Base-by-base conservation (phyloP, 2,329 filamentous ascomycete genomes). In the Ceratocystiopsis sp. region DNA sequence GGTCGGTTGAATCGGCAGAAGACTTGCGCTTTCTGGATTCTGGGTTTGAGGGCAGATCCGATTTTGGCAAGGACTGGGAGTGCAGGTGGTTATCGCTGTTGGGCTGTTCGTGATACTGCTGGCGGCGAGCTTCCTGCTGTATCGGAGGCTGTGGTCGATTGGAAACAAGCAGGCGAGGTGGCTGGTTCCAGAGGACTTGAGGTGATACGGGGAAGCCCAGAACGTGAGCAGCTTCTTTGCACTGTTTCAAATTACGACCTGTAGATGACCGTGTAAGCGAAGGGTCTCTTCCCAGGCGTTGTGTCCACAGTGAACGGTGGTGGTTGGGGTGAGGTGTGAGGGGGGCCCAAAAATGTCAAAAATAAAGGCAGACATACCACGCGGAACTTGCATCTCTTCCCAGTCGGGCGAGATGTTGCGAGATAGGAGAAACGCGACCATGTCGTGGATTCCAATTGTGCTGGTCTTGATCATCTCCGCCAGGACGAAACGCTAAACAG, bases 381-480 rank as follows among this genome's bases (percentile, higher is more conserved):
- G 47, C 25, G 59, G 59, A 37, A 60, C 48, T 45, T 59, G 57
- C 57, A 61, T 61, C 18, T 52, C 49, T 35, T 54, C 43, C 59
- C 58, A 61, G 47, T 60, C 51, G 33, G 59, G 56, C 37, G 53
- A 46, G 16, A 60, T 50, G 12, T 49, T 50, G 39, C 52, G 51
- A 21, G 46, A 38, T 42, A 56, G 64, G 50, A 75, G 60, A 47
- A 75, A 71, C 13, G 59, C 57, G 17, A 65, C 62, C 29, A 75
- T 55, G 16, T 54, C 55, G 12, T 59, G 54, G 19, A 71, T 53
- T 44, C 71, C 64, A 46, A 74, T 56, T 29, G 61, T 56, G 58
- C 70, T 75, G 46, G 62, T 62, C 51, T 74, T 75, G 56, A 75
- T 68, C 51, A 74, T 69, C 56, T 75, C 71, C 45, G 64, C 68